Percentiles rank a stretch among this genome's conserved stretches.
Conservation (phyloP, 305 asterid species). For the Fraxinus albicans region DNA sequence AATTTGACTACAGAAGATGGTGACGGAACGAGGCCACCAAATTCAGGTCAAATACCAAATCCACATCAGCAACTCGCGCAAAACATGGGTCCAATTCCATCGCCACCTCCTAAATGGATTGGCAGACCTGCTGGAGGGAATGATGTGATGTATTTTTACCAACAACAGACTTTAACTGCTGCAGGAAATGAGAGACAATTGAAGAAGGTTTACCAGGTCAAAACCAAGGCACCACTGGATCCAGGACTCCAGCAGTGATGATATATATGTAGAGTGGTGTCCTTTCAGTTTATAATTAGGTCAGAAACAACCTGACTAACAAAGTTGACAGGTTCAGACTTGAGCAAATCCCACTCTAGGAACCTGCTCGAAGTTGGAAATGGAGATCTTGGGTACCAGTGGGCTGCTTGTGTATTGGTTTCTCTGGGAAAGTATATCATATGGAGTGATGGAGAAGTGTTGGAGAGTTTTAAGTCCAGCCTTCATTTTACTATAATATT, state of each 20-base stretch:
- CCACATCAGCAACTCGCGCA: constrained; percentile 25
- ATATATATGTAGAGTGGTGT: background rate
- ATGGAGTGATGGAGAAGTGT: background rate
- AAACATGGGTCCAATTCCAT: constrained; percentile 46
- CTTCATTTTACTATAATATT: background rate
- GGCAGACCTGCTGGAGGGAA: constrained; percentile 36
- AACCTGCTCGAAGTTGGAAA: background rate
- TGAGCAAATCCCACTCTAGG: background rate
- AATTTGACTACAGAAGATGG: constrained; percentile 51
- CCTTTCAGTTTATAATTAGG: background rate
- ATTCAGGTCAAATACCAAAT: constrained; percentile 25
- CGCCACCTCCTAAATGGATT: constrained; percentile 79
- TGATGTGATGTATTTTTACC: constrained; percentile 26
- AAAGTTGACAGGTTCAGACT: background rate
- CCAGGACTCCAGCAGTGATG: constrained; percentile 38
- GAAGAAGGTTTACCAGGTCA: constrained; percentile 65
- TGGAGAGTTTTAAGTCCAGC: constrained; percentile 6
- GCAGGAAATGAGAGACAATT: constrained; percentile 40
- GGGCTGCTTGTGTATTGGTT: background rate
- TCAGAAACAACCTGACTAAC: background rate
- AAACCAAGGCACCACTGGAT: constrained; percentile 40
- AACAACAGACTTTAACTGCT: constrained; percentile 31
- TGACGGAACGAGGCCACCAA: constrained; percentile 33
- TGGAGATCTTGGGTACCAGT: background rate
- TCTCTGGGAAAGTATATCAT: background rate